phyloP scores from a whole-genome alignment of 441 rosid genomes.

The Erodium trifolium region DNA sequence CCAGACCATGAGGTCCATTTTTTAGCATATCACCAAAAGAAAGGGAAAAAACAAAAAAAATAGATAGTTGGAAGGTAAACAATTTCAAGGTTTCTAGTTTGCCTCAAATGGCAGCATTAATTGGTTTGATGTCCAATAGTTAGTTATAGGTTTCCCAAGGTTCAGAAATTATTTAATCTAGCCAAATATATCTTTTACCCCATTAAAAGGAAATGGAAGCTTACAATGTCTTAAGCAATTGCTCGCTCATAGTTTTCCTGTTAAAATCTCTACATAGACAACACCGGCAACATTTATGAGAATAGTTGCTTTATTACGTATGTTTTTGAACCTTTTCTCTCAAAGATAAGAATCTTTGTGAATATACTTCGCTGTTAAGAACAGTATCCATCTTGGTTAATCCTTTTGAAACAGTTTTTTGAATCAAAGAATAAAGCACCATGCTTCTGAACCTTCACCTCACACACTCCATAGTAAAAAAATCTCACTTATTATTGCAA shows the following conservation, averaged over 20 bases:
- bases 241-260: neutral
- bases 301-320: neutral
- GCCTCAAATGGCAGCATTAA: neutral
- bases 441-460: too few relatives aligned
- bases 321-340: neutral
- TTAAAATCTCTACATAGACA: neutral
- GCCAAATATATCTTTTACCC: neutral
- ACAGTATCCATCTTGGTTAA: neutral
- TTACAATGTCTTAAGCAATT: neutral
- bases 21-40: neutral
- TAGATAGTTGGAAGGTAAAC: neutral
- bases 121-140: neutral
- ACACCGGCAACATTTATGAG: neutral
- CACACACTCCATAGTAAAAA: too few relatives aligned
- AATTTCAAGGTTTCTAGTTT: constrained; percentile 3
- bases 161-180: constrained; percentile 2
- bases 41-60: neutral
- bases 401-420: neutral
- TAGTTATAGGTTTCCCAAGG: neutral
- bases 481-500: neutral
- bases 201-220: neutral
- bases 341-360: neutral
- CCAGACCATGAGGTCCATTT: constrained; percentile 1
- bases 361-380: neutral
- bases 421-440: neutral